Conservation (phyloP, 768 basidiomycete species). For the Podaxis sp. region DNA sequence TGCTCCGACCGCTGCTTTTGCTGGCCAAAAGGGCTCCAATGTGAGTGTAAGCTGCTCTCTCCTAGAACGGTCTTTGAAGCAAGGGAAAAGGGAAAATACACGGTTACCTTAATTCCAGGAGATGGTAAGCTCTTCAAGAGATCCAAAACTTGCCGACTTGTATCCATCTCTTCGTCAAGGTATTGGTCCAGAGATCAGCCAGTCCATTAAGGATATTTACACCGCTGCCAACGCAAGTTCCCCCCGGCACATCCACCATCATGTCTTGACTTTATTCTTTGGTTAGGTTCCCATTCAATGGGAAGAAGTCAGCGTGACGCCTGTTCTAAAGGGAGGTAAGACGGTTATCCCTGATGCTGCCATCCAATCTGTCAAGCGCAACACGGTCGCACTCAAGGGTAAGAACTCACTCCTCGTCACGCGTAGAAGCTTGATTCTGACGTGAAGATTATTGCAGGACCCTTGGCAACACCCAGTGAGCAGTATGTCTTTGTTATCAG, state of each 20-base stretch:
- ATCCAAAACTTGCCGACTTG: neutral
- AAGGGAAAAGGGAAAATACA: slow-evolving; percentile 80
- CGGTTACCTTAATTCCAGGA: slow-evolving; percentile 93
- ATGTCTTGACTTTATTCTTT: slow-evolving; percentile 4
- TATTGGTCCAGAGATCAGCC: slow-evolving; percentile 97
- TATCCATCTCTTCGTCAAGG: slow-evolving; percentile 39
- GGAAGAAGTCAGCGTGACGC: slow-evolving; percentile 98
- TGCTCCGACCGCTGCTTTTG: slow-evolving; percentile 84
- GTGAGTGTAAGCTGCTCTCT: slow-evolving; percentile 42
- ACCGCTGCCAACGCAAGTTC: slow-evolving; percentile 69
- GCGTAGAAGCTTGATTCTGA: slow-evolving; percentile 4
- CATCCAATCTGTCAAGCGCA: slow-evolving; percentile 89
- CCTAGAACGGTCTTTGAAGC: neutral
- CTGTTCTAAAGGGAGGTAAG: slow-evolving; percentile 91
- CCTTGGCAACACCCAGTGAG: slow-evolving; percentile 95
- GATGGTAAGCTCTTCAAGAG: slow-evolving; percentile 58
- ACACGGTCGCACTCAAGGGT: slow-evolving; percentile 98
- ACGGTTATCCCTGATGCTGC: slow-evolving; percentile 94
- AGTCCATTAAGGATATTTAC: slow-evolving; percentile 94
- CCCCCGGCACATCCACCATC: neutral
- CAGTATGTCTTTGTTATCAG: slow-evolving; percentile 12
- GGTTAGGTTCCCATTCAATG: slow-evolving; percentile 92
- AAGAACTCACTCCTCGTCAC: slow-evolving; percentile 15
- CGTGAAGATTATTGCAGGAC: slow-evolving; percentile 45
- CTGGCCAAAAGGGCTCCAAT: slow-evolving; percentile 83